Conservation (phyloP, 768 basidiomycete genomes). For the Amanita inopinata region DNA sequence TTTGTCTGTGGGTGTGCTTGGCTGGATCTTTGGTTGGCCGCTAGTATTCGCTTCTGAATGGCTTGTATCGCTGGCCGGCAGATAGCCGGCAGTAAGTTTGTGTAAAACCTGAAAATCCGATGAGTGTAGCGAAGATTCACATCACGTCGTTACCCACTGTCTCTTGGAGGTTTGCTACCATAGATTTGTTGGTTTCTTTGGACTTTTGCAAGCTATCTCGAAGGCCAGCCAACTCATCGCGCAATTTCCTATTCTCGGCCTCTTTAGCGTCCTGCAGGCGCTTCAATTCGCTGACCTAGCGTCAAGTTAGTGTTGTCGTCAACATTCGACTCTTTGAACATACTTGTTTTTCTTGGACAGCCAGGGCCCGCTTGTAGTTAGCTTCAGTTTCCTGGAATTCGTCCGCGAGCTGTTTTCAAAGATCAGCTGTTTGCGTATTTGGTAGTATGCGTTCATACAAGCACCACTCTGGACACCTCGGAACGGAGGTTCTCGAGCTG, state of each 20-base stretch:
- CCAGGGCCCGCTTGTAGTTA: not conserved
- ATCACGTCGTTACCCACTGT: slow-evolving; percentile 15
- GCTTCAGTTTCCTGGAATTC: not conserved
- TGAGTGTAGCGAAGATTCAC: not conserved
- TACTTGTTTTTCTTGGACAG: slow-evolving; percentile 4
- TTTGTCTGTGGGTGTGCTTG: not conserved
- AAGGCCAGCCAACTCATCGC: slow-evolving; percentile 15
- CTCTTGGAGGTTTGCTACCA: slow-evolving; percentile 20
- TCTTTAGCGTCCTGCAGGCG: slow-evolving; percentile 13
- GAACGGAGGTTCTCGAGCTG: not conserved
- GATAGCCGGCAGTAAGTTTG: not conserved
- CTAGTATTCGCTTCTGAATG: not conserved
- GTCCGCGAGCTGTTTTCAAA: slow-evolving; percentile 1
- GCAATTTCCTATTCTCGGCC: slow-evolving; percentile 15
- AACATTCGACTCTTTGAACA: not conserved
- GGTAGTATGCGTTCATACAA: too few relatives aligned
- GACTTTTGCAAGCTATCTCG: slow-evolving; percentile 20
- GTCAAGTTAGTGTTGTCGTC: not conserved
- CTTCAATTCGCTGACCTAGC: slow-evolving; percentile 11
- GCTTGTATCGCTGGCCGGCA: not conserved
- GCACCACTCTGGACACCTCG: not conserved
- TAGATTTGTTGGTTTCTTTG: slow-evolving; percentile 20
- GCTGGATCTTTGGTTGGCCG: not conserved
- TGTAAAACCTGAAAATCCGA: slow-evolving; percentile 1
- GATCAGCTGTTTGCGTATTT: too few relatives aligned